phyloP scores from a whole-genome alignment of 208 protist genomes.

The Herpetomonas tarakana region DNA sequence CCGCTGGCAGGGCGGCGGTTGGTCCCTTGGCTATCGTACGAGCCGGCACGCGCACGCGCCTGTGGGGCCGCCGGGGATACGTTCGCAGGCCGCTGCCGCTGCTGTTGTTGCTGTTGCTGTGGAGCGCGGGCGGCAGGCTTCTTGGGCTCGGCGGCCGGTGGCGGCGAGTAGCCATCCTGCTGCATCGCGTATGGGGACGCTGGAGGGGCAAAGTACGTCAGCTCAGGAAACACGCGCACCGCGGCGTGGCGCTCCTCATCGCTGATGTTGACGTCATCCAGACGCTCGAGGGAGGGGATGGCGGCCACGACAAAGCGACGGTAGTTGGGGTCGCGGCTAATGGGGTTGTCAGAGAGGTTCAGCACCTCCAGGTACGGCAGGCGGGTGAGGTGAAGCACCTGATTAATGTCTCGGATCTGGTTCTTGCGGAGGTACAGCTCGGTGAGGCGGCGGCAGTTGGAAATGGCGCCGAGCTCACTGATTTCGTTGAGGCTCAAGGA shows the following conservation, averaged over 20 bases:
- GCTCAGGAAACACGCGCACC: constrained; percentile 69
- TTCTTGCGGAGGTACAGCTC: constrained; percentile 89
- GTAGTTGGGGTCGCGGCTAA: constrained; percentile 86
- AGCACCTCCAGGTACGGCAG: constrained; percentile 67
- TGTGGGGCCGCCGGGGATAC: neutral
- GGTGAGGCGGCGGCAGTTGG: constrained; percentile 49
- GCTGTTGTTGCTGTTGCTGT: constrained; percentile 3
- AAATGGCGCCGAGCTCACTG: constrained; percentile 65
- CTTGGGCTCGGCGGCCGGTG: constrained; percentile 3
- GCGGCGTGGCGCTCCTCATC: constrained; percentile 64
- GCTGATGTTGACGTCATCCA: constrained; percentile 76
- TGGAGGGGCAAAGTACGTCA: constrained; percentile 67
- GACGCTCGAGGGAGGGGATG: constrained; percentile 53
- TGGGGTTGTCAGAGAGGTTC: constrained; percentile 83
- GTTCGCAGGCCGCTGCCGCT: neutral
- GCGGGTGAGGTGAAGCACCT: constrained; percentile 81
- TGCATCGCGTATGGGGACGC: constrained; percentile 67
- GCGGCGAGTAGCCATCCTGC: constrained; percentile 26
- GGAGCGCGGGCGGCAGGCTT: neutral
- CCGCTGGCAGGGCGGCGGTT: constrained; percentile 1
- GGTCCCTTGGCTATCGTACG: neutral
- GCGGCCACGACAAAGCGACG: constrained; percentile 85
- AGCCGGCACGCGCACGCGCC: neutral
- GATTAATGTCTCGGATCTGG: constrained; percentile 78
- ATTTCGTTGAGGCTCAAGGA: constrained; percentile 89